Percentiles rank a stretch among this genome's conserved stretches.
Conservation (phyloP, 2,329 filamentous ascomycete genomes). For the Fusarium sp. region DNA sequence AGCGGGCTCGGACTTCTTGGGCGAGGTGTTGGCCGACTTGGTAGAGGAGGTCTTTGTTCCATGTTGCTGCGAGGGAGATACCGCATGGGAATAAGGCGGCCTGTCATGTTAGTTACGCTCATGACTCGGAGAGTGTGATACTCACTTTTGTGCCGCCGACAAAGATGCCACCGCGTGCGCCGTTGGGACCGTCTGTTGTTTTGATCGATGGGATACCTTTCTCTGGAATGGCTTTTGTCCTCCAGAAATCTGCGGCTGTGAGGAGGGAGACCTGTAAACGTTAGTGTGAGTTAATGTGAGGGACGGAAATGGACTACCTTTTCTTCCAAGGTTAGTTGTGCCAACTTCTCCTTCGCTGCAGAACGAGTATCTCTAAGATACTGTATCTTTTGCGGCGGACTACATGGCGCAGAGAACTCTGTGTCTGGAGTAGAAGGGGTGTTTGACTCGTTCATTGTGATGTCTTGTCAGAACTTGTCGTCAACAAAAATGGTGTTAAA, state of each 20-base stretch:
- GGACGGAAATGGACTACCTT: conserved; percentile 57
- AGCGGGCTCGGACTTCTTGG: conserved; percentile 77
- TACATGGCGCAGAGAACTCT: conserved; percentile 61
- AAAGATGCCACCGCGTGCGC: conserved; percentile 74
- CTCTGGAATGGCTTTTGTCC: conserved; percentile 71
- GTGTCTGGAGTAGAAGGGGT: conserved; percentile 60
- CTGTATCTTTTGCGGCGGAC: conserved; percentile 54
- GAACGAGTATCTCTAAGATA: conserved; percentile 55
- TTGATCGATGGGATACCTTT: conserved; percentile 74
- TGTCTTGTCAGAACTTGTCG: too few species aligned
- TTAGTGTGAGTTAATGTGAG: neutral
- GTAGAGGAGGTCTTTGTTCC: conserved; percentile 77
- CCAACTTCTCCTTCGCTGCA: conserved; percentile 62
- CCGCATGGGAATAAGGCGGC: conserved; percentile 84
- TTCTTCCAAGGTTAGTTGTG: conserved; percentile 65
- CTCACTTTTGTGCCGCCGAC: conserved; percentile 73
- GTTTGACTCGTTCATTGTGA: conserved; percentile 41
- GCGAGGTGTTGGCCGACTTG: conserved; percentile 78
- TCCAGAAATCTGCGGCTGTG: conserved; percentile 76
- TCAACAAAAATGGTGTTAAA: too few species aligned
- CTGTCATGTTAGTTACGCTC: conserved; percentile 49
- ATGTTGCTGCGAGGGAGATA: conserved; percentile 81
- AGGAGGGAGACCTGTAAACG: conserved; percentile 65
- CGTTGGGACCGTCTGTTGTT: conserved; percentile 77
- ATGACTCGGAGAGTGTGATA: too few species aligned